Evolutionary conservation across 257 asterid genomes (phyloP).

Genomic region (Solanum clarkiae): DNA sequence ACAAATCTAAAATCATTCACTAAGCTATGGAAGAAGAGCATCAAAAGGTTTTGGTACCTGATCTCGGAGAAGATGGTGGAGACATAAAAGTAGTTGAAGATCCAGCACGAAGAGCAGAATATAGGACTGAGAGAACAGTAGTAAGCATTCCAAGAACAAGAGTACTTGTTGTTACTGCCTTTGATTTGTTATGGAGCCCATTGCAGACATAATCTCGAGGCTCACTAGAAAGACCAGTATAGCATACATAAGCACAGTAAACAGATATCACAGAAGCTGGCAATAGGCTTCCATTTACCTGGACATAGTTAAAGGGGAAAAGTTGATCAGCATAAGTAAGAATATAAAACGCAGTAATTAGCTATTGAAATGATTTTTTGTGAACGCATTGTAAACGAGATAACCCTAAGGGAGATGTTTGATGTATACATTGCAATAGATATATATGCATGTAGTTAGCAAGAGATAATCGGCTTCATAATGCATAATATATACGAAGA

Average conservation of each 20-base stretch:
- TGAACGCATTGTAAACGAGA: background rate
- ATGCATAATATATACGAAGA: background rate
- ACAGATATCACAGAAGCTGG: conserved; percentile 94
- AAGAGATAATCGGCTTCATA: background rate
- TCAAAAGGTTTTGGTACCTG: conserved; percentile 36
- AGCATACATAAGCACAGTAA: conserved; percentile 90
- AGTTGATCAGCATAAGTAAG: background rate
- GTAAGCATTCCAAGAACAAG: conserved; percentile 90
- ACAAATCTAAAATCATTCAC: background rate
- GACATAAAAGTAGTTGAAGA: conserved; percentile 87
- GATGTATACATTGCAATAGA: background rate
- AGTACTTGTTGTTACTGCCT: conserved; percentile 62
- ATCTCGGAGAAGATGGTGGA: conserved; percentile 88
- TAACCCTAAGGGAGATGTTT: background rate
- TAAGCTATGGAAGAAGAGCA: background rate
- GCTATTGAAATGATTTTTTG: background rate
- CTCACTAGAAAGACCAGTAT: conserved; percentile 87
- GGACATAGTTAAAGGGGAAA: conserved; percentile 1
- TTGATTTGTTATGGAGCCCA: conserved; percentile 72
- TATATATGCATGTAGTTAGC: background rate
- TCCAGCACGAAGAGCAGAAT: conserved; percentile 95
- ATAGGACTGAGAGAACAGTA: conserved; percentile 75
- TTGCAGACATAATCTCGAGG: conserved; percentile 86
- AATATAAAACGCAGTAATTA: background rate
- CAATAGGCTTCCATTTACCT: conserved; percentile 95